Evolutionary conservation across 2,329 filamentous ascomycete genomes (phyloP), one percentile per base, ranked within the genome.

Genomic region (Knufia petricola): DNA sequence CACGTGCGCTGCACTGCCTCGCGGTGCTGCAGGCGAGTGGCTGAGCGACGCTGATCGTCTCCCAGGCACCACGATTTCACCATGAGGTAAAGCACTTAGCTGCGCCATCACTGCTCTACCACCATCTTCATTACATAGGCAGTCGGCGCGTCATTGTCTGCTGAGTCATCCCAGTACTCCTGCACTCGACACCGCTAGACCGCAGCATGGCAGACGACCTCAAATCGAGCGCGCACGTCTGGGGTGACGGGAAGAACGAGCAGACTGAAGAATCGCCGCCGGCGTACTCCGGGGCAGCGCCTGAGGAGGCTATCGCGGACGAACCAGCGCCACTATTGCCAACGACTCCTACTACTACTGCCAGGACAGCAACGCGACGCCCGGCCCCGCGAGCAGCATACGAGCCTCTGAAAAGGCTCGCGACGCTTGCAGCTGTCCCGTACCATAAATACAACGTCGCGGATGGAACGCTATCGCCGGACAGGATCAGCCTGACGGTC

Each of bases 391-490:
- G 44, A 12, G 26, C 23, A 26, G 10, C 21, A 4, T 47, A 47
- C 17, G 44, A 55, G 36, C 55, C 55, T 8, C 45, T 57, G n/a
- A 41, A 48, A 17, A 42, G 53, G 15, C 49, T 58, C 13, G 45
- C 56, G 9, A 50, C 53, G 24, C 53, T 62, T 3, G 42, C 54
- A 8, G 45, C 30, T 15, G 39, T 62, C 30, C 50, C 59, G 19
- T 59, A 59, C 28, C 48, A 57, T 9, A 59, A 59, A 47, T 63
- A 62, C 51, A 49, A 55, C 24, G 54, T 62, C 19, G 52, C 57
- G 1, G 54, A 58, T 24, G 45, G 55, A 7, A 53, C 51, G 7
- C 39, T 61, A 10, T 61, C 60, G 23, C 53, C 54, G 19, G 60
- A 61, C 50, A 51, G 51, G 19, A 54, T 54, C 4, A 58, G 56